Conservation (phyloP, 139 green algal species). For the Chlorokybus atmophyticus region DNA sequence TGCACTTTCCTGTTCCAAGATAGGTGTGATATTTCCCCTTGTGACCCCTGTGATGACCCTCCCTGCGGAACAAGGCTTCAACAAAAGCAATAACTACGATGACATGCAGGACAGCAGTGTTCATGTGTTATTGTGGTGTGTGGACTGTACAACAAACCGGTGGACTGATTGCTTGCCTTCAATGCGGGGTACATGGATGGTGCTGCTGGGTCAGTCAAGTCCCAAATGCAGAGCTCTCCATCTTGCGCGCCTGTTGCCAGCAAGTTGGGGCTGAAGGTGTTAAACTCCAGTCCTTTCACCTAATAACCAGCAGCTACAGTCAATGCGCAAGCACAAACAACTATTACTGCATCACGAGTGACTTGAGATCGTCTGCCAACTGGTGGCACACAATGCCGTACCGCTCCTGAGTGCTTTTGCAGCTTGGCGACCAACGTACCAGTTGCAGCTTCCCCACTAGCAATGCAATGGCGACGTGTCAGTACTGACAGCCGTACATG, state of each 20-base stretch:
- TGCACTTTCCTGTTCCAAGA: slow-evolving; percentile 91
- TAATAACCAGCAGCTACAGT: no score
- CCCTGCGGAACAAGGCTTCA: no score
- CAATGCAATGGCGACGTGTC: no score
- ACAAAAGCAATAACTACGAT: no score
- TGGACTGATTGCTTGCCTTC: no score
- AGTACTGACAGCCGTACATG: no score
- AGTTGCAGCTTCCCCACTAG: background rate
- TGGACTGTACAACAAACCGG: no score
- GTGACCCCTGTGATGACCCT: slow-evolving; percentile 9
- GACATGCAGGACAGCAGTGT: no score
- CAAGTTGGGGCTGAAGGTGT: slow-evolving; percentile 73
- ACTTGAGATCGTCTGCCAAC: background rate
- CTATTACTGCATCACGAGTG: background rate
- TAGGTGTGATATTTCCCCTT: slow-evolving; percentile 66
- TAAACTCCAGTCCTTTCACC: slow-evolving; percentile 87
- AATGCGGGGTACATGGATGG: slow-evolving; percentile 53
- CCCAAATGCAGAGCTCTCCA: slow-evolving; percentile 91
- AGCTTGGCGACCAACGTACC: background rate
- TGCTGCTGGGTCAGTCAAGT: slow-evolving; percentile 61
- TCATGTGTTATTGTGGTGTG: no score
- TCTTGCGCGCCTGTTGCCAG: slow-evolving; percentile 78
- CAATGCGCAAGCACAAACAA: background rate
- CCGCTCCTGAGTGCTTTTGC: slow-evolving; percentile 58
- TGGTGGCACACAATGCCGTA: no score